Evolutionary conservation across 352 stramenopile genomes (phyloP).

Genomic region (Phytophthora capsici): DNA sequence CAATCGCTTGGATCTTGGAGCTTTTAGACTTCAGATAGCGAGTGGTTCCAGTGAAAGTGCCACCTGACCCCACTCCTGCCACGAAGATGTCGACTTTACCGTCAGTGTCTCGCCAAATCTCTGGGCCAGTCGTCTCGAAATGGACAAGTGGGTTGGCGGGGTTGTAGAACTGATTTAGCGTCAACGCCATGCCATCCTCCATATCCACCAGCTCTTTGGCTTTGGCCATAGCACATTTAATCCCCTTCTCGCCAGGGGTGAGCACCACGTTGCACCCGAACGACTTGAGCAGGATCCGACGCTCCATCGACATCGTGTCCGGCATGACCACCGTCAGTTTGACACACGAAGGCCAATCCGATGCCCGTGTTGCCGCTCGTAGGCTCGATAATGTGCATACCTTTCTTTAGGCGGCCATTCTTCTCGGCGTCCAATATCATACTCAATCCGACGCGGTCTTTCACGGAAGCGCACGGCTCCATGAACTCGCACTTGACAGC

Average conservation of each 20-base stretch:
- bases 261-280: constrained; percentile 19
- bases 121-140: constrained; percentile 25
- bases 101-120: constrained; percentile 24
- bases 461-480: constrained; percentile 81
- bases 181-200: constrained; percentile 17
- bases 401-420: constrained; percentile 54
- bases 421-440: constrained; percentile 63
- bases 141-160: constrained; percentile 24
- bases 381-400: constrained; percentile 61
- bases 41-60: constrained; percentile 84
- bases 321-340: constrained; percentile 30
- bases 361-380: constrained; percentile 1
- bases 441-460: constrained; percentile 82
- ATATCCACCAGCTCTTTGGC: constrained; percentile 22
- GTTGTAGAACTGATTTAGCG: constrained; percentile 28
- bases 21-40: constrained; percentile 88
- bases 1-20: constrained; percentile 68
- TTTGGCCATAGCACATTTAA: constrained; percentile 28
- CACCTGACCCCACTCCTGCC: constrained; percentile 81
- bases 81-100: constrained; percentile 27
- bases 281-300: constrained; percentile 16
- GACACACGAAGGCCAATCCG: neutral
- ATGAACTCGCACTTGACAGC: constrained; percentile 90
- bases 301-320: constrained; percentile 31
- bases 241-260: constrained; percentile 58